A percentile compares a stretch with the other conserved stretches of the same genome.
Evolutionary conservation across 257 asterid species (phyloP).

Genomic region (Cordia subcordata): DNA sequence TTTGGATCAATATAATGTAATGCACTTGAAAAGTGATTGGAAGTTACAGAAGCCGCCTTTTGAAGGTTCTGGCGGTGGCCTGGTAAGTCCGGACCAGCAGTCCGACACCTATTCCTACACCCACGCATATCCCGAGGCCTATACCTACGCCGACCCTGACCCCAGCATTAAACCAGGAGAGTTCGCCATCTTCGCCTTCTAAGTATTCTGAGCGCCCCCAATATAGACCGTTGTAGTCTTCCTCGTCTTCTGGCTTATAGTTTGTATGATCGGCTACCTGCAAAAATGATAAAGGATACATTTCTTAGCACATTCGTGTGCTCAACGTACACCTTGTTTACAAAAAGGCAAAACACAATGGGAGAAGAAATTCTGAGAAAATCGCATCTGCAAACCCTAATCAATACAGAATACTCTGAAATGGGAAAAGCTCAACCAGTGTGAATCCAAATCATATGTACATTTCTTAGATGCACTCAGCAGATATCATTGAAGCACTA

Average conservation of each 20-base stretch:
- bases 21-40: not conserved
- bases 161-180: conserved; percentile 76
- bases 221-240: conserved; percentile 26
- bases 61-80: conserved; percentile 50
- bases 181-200: conserved; percentile 65
- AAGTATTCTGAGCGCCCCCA: conserved; percentile 34
- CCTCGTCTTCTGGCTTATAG: conserved; percentile 35
- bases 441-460: too few species aligned
- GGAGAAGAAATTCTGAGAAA: too few species aligned
- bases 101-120: conserved; percentile 67
- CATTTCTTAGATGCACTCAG: too few species aligned
- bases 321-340: too few species aligned
- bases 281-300: conserved; percentile 1
- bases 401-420: too few species aligned
- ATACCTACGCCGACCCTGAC: conserved; percentile 80
- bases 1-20: conserved; percentile 4
- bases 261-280: conserved; percentile 31
- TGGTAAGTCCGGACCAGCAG: conserved; percentile 60
- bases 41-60: conserved; percentile 51
- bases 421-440: too few species aligned
- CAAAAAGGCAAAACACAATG: too few species aligned
- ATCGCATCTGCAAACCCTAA: too few species aligned
- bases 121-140: conserved; percentile 66
- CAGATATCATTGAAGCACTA: too few species aligned
- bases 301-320: too few species aligned